These are phyloP conservation scores for Cyamopsis tetragonoloba DNA, from an alignment of 306 rosid genomes.

Conservation along the genomic window DNA sequence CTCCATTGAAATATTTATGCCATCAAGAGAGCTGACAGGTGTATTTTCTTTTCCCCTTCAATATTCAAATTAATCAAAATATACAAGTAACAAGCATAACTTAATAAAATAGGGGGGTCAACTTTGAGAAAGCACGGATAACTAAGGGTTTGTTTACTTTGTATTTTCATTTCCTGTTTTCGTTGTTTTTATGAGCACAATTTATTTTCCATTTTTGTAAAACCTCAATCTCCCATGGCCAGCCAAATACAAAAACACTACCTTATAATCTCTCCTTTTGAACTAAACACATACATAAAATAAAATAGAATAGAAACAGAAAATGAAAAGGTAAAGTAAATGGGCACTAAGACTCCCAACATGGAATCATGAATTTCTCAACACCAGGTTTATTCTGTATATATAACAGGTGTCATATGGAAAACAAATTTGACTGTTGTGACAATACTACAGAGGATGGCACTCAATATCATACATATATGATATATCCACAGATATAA, in stretches of 20 bases:
- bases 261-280: no score
- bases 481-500: conserved; percentile 17
- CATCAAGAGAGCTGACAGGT: neutral
- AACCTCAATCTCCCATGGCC: no score
- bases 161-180: no score
- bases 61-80: neutral
- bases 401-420: conserved; percentile 15
- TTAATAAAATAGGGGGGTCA: neutral
- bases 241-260: no score
- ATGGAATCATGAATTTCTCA: neutral
- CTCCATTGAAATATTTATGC: neutral
- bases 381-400: neutral
- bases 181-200: no score
- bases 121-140: neutral
- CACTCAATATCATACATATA: conserved; percentile 7
- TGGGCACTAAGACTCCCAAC: no score
- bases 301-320: no score
- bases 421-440: conserved; percentile 3
- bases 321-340: no score
- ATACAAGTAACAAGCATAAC: neutral
- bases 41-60: neutral
- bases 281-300: no score
- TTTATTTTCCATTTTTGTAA: no score
- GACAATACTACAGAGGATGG: neutral
- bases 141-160: no score